Evolutionary conservation across 495 filamentous ascomycete species (phyloP), one percentile per base, ranked within the genome.

Genomic region (Neurospora tetrasperma): DNA sequence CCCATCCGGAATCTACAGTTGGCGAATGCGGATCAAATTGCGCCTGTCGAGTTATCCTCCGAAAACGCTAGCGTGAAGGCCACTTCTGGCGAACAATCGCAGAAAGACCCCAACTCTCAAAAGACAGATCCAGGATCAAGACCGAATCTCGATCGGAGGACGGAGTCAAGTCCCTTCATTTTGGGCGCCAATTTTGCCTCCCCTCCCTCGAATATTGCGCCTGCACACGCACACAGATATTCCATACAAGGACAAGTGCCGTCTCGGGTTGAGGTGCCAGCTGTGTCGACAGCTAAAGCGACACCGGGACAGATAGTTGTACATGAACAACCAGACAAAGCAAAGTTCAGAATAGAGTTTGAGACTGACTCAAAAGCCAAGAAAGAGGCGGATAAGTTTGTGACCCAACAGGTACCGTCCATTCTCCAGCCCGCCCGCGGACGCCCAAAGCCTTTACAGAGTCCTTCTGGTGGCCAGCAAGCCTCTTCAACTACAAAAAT

Each of bases 351-450:
- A 18, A 41, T 68, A n/a, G 69, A 68, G 7, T 39, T 44, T 43
- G 70, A 62, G 62, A 75, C 39, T 20, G 70, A 44, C 38, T 73
- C 73, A 5, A 38, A 16, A 8, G 71, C 68, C 16, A 40, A 40
- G 16, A 39, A 46, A 10, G 7, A 38, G 10, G 38, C 7, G 39
- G 41, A 41, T 6, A 16, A 40, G 5, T 69, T 75, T 20, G 71
- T 38, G 10, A 69, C 78, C 39, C 41, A 76, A 23, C 72, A 79
- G 41, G 44, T 79, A 9, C 80, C 82, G 12, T 80, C 80, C 2
- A 76, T 79, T 18, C 80, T 84, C 10, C 78, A 80, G 59, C 84
- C 84, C 39, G 79, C 81, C 20, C 75, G 77, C 27, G 77, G 75
- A 11, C 79, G 77, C 20, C 73, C 75, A 41, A 75, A 69, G 1